phyloP scores from a whole-genome alignment of 208 protist species.

The Balamuthia mandrillaris region DNA sequence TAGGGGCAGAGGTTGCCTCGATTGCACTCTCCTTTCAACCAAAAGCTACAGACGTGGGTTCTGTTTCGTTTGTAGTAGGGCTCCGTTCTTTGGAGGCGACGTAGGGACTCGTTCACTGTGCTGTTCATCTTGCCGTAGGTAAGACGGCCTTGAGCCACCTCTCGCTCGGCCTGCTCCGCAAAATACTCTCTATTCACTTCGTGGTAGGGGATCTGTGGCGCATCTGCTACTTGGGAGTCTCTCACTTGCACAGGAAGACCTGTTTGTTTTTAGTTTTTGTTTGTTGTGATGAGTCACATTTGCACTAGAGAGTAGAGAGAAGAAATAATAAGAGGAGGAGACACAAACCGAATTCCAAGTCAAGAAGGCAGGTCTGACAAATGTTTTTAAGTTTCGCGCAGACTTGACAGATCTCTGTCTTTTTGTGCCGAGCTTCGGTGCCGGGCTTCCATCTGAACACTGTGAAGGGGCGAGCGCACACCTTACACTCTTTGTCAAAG shows the following conservation, averaged over 20 bases:
- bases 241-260: constrained; percentile 78
- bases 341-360: constrained; percentile 75
- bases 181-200: constrained; percentile 65
- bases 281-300: not conserved
- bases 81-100: constrained; percentile 30
- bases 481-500: constrained; percentile 65
- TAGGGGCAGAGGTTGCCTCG: too few relatives aligned
- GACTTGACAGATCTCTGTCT: constrained; percentile 78
- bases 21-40: constrained; percentile 75
- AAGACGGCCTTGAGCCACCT: not conserved
- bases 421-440: constrained; percentile 62
- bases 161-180: constrained; percentile 11
- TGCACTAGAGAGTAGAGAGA: not conserved
- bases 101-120: constrained; percentile 22
- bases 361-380: constrained; percentile 80
- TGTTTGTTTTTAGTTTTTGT: constrained; percentile 3
- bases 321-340: constrained; percentile 23
- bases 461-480: constrained; percentile 71
- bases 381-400: constrained; percentile 85
- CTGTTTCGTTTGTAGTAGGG: constrained; percentile 53
- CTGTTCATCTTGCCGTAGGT: not conserved
- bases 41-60: constrained; percentile 79
- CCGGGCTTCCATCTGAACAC: constrained; percentile 76
- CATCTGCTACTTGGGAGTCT: constrained; percentile 58
- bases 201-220: constrained; percentile 46